phyloP scores from a whole-genome alignment of 2,329 filamentous ascomycete genomes.

The Allantophomopsis cytisporea region DNA sequence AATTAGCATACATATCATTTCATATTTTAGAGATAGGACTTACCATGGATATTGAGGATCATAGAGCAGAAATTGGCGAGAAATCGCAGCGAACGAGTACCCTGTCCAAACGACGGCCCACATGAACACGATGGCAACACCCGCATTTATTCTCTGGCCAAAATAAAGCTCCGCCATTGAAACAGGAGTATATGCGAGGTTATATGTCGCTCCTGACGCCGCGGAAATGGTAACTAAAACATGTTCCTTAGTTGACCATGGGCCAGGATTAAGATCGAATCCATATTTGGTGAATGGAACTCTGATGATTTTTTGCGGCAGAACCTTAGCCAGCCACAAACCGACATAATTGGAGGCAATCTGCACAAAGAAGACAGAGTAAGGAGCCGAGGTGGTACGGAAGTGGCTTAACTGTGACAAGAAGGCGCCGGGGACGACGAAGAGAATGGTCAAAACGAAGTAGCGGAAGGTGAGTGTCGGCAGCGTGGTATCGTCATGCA shows the following conservation, averaged over 20 bases:
- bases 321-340: slow-evolving; percentile 24
- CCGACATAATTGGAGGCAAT: slow-evolving; percentile 32
- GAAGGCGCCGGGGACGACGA: slow-evolving; percentile 42
- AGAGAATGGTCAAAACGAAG: slow-evolving; percentile 38
- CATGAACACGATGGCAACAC: slow-evolving; percentile 46
- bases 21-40: neutral
- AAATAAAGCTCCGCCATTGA: slow-evolving; percentile 44
- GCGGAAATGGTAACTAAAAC: slow-evolving; percentile 27
- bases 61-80: slow-evolving; percentile 40
- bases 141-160: slow-evolving; percentile 33
- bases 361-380: slow-evolving; percentile 49
- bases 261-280: slow-evolving; percentile 21
- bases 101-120: slow-evolving; percentile 41
- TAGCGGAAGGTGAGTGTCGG: slow-evolving; percentile 47
- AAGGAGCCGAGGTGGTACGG: slow-evolving; percentile 36
- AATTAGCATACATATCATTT: slow-evolving; percentile 4
- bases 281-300: slow-evolving; percentile 24
- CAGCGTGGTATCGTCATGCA: slow-evolving; percentile 39
- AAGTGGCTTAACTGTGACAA: slow-evolving; percentile 40
- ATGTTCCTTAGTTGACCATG: slow-evolving; percentile 16
- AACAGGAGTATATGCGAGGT: slow-evolving; percentile 35
- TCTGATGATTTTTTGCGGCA: slow-evolving; percentile 31
- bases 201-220: slow-evolving; percentile 36
- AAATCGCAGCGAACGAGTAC: slow-evolving; percentile 43
- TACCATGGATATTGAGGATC: slow-evolving; percentile 42